A percentile compares a stretch with the other conserved stretches of the same genome.
Evolutionary conservation across 306 rosid genomes (phyloP).

Genomic region (Corylus americana): DNA sequence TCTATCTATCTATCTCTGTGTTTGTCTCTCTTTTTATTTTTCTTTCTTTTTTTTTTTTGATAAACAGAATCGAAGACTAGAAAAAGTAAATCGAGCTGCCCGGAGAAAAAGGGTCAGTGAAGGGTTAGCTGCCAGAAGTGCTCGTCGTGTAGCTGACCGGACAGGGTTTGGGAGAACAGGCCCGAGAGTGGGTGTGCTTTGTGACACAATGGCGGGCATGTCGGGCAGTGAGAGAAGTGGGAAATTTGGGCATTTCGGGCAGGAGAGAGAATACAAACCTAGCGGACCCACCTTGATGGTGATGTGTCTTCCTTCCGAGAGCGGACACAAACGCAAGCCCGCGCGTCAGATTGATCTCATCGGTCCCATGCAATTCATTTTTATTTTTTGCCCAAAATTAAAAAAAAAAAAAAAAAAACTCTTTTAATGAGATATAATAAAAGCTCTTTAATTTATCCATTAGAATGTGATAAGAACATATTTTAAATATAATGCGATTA

Average conservation of each 20-base stretch:
- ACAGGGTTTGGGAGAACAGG: constrained; percentile 5
- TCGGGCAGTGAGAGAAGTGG: constrained; percentile 44
- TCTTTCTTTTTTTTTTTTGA: background rate
- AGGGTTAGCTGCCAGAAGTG: constrained; percentile 35
- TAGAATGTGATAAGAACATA: too few relatives aligned
- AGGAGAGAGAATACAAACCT: constrained; percentile 36
- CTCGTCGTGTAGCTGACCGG: constrained; percentile 22
- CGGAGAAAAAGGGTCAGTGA: constrained; percentile 40
- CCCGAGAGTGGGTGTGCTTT: background rate
- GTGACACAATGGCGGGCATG: constrained; percentile 34
- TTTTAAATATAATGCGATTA: too few relatives aligned
- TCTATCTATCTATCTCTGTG: constrained; percentile 7
- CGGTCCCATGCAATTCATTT: constrained; percentile 16
- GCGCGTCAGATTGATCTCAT: constrained; percentile 54
- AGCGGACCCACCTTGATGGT: constrained; percentile 39
- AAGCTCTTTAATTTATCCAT: too few relatives aligned
- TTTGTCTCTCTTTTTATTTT: background rate
- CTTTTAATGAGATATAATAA: too few relatives aligned
- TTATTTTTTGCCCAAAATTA: background rate
- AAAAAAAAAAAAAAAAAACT: background rate
- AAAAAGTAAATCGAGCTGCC: constrained; percentile 40
- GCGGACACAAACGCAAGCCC: constrained; percentile 31
- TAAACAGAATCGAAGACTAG: constrained; percentile 23
- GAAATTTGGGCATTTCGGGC: constrained; percentile 37
- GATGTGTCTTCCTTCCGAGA: constrained; percentile 47